phyloP scores from a whole-genome alignment of 257 asterid genomes.

The Agastache rugosa region DNA sequence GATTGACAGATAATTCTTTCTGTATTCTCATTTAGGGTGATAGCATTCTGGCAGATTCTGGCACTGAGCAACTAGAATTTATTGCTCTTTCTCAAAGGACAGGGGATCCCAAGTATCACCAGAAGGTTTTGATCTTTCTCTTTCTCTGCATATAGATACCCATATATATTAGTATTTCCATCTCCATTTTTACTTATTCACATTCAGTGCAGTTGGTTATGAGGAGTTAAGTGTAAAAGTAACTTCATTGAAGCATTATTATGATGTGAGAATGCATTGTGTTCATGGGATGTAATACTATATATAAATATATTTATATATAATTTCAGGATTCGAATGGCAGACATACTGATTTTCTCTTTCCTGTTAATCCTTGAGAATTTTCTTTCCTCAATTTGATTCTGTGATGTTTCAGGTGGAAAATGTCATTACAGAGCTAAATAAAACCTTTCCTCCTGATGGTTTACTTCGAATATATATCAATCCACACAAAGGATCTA shows the following conservation, averaged over 20 bases:
- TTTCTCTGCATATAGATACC: background rate
- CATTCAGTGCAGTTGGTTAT: conserved; percentile 9
- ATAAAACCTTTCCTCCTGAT: conserved; percentile 88
- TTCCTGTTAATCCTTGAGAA: conserved; percentile 26
- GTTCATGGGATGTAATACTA: conserved; percentile 26
- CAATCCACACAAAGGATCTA: conserved; percentile 73
- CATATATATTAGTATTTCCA: background rate
- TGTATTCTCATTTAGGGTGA: conserved; percentile 69
- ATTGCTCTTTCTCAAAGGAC: conserved; percentile 99
- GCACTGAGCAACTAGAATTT: conserved; percentile 97
- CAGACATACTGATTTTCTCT: conserved; percentile 21
- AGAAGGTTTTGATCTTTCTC: conserved; percentile 54
- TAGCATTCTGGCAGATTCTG: conserved; percentile 97
- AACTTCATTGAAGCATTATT: conserved; percentile 26
- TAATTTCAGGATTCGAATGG: background rate
- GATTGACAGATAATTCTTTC: conserved; percentile 14
- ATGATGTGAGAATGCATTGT: conserved; percentile 11
- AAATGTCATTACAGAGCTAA: conserved; percentile 82
- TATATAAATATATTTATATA: background rate
- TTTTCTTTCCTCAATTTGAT: conserved; percentile 29
- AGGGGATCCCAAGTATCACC: conserved; percentile 87
- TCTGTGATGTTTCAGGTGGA: conserved; percentile 72
- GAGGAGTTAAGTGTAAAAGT: conserved; percentile 16
- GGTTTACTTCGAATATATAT: conserved; percentile 97
- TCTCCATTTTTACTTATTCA: background rate